A percentile compares a stretch with the other conserved stretches of the same genome.
Evolutionary conservation across 345 rosid genomes (phyloP).

Genomic region (Pugionium dolabratum): DNA sequence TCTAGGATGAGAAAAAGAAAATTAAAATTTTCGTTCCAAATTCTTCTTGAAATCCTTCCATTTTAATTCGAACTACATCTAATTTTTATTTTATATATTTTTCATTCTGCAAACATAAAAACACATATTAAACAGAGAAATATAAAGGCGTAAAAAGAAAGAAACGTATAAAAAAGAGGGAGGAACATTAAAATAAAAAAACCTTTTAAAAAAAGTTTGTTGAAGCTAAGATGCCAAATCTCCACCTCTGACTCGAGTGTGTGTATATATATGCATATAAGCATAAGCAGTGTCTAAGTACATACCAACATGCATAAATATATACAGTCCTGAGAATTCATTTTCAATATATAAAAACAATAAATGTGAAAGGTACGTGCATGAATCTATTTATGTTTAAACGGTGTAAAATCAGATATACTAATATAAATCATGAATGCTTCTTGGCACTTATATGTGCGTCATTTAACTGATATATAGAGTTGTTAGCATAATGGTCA

Average conservation of each 20-base stretch:
- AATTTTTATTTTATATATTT: not conserved
- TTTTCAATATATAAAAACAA: not conserved
- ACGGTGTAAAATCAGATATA: slow-evolving; percentile 18
- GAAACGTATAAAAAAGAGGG: not conserved
- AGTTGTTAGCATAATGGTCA: slow-evolving; percentile 22
- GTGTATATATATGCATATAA: slow-evolving; percentile 13
- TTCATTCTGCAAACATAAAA: not conserved
- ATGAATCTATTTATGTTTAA: slow-evolving; percentile 32
- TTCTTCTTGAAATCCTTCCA: not conserved
- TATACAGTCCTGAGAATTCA: slow-evolving; percentile 1
- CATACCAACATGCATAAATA: slow-evolving; percentile 29
- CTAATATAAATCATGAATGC: slow-evolving; percentile 8
- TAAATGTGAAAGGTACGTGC: slow-evolving; percentile 19
- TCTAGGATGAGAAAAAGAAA: not conserved
- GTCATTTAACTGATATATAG: slow-evolving; percentile 27
- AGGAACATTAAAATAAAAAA: not conserved
- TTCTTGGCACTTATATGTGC: slow-evolving; percentile 20
- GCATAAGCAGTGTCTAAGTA: slow-evolving; percentile 32
- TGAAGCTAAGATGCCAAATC: slow-evolving; percentile 33
- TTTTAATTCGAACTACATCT: not conserved
- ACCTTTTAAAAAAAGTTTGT: slow-evolving; percentile 14
- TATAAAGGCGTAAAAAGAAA: not conserved
- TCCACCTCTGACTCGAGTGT: slow-evolving; percentile 35
- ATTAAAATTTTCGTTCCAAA: not conserved
- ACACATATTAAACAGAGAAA: slow-evolving; percentile 1